These are phyloP conservation scores for Ascosphaera acerosa DNA, from an alignment of 2,329 filamentous ascomycete species.

Conservation along the genomic window DNA sequence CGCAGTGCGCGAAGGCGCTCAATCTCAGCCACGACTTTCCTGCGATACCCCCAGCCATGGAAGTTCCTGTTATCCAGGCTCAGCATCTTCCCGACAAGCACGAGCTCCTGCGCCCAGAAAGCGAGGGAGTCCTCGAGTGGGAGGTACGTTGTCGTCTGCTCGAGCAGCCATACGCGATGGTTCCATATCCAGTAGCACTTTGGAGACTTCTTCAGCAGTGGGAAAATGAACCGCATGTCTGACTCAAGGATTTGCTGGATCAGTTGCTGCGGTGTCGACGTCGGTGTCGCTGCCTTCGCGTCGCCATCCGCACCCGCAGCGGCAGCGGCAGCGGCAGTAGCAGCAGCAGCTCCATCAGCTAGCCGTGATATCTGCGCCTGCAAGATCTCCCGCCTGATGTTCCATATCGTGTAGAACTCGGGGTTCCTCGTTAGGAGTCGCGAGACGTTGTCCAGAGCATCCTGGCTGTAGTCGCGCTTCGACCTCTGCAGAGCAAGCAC, in stretches of 20 bases:
- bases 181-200: constrained; percentile 99
- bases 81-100: constrained; percentile 68
- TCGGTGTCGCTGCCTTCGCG: constrained; percentile 11
- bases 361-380: constrained; percentile 33
- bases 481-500: too few relatives aligned
- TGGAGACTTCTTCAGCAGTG: constrained; percentile 59
- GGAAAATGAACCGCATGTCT: constrained; percentile 63
- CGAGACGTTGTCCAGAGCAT: constrained; percentile 19
- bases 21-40: constrained; percentile 49
- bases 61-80: constrained; percentile 72
- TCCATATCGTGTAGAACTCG: constrained; percentile 25
- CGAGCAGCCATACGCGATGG: constrained; percentile 64
- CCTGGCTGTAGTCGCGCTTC: constrained; percentile 16
- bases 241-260: constrained; percentile 33
- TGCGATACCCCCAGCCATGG: constrained; percentile 84
- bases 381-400: constrained; percentile 39
- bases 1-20: constrained; percentile 30
- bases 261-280: too few relatives aligned
- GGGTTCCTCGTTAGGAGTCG: constrained; percentile 21
- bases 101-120: constrained; percentile 69
- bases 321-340: not conserved
- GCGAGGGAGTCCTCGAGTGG: constrained; percentile 28
- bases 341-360: too few relatives aligned
- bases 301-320: constrained; percentile 17
- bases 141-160: constrained; percentile 41